These are phyloP conservation scores for Leonotis leonurus DNA, from an alignment of 257 asterid species.

Conservation along the genomic window DNA sequence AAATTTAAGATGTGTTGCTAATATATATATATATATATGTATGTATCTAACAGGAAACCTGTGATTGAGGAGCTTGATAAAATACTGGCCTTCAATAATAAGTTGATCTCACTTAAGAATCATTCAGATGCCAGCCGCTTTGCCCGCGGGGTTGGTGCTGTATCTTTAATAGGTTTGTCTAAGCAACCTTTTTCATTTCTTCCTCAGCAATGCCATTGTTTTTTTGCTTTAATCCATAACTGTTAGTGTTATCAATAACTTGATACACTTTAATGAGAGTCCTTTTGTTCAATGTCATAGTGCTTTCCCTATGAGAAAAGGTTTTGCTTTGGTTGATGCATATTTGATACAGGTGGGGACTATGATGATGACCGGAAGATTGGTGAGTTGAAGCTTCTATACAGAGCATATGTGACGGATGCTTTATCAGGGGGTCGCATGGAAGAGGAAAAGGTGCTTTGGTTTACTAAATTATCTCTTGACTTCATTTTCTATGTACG, in stretches of 20 bases:
- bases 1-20: not conserved
- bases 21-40: too few relatives aligned
- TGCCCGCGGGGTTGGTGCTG: slow-evolving; percentile 83
- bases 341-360: slow-evolving; percentile 59
- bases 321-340: slow-evolving; percentile 15
- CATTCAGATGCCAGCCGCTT: slow-evolving; percentile 77
- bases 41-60: slow-evolving; percentile 39
- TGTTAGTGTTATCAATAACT: slow-evolving; percentile 11
- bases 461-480: too few relatives aligned
- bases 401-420: slow-evolving; percentile 60
- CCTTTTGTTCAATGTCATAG: not conserved
- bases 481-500: too few relatives aligned
- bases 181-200: slow-evolving; percentile 3
- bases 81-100: slow-evolving; percentile 64
- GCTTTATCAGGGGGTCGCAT: slow-evolving; percentile 76
- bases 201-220: not conserved
- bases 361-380: slow-evolving; percentile 70
- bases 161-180: slow-evolving; percentile 61
- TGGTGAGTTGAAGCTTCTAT: slow-evolving; percentile 79
- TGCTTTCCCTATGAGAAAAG: slow-evolving; percentile 2
- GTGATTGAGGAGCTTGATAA: slow-evolving; percentile 75
- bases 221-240: not conserved
- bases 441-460: slow-evolving; percentile 89
- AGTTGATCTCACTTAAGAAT: slow-evolving; percentile 57
- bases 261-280: slow-evolving; percentile 5